Evolutionary conservation across 169 alveolate genomes (phyloP), one percentile per base, ranked within the genome.

Genomic region (Cardiosporidium cionae): DNA sequence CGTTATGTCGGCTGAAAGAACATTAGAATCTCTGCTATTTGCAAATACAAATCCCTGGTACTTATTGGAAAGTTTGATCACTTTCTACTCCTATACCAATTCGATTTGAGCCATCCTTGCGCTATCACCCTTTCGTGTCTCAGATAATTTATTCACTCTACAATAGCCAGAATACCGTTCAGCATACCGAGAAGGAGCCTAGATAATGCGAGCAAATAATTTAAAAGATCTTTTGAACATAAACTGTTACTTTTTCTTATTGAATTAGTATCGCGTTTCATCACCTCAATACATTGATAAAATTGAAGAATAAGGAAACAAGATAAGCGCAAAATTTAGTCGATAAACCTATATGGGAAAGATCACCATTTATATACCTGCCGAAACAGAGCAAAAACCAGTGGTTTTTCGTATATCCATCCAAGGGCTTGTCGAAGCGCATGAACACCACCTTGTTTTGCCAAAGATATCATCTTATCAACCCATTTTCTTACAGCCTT

Each of bases 101-200:
- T 76, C 83, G 32, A 76, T 36, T 5, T 65, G 32, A 64, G 78
- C 75, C 52, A 76, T 76, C 52, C 62, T 53, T 28, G 83, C 78
- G 34, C 66, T 68, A 68, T 76, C 83, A 7, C 83, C 83, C 33
- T 33, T 54, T 5, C 83, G 83, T 65, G 74, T 65, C 34, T 67
- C 66, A 16, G 83, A 78, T 37, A 76, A 31, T 35, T 44, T 72
- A 33, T 32, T 23, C 54, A 72, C 5, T 5, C 83, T 52, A 31
- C 78, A 76, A 65, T 67, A 76, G 5, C 83, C 83, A 71, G 53
- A 64, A 34, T 64, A 52, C 7, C 83, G 75, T 32, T 58, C 53
- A 7, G 77, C 78, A 52, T 67, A 76, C 33, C 83, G 72, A 29
- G 65, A 37, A 7, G 74, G 78, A 7, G 83, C 83, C 83, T 76